Conservation (phyloP, 1,284 basidiomycete species). For the Volvariella volvacea region DNA sequence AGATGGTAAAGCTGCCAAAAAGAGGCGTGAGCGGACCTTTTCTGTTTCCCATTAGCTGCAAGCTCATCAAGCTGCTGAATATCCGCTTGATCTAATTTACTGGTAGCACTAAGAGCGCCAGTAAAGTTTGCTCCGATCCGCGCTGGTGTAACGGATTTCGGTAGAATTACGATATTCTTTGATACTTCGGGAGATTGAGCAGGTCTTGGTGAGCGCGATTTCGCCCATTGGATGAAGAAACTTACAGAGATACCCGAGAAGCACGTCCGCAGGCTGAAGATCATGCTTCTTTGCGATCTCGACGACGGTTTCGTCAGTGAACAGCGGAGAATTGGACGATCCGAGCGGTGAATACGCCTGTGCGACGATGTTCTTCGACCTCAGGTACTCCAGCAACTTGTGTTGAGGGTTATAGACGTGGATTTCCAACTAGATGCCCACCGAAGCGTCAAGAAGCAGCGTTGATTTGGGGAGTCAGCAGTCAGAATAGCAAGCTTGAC, state of each 20-base stretch:
- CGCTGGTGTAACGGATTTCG: constrained; percentile 71
- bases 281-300: constrained; percentile 59
- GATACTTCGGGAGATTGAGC: constrained; percentile 34
- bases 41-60: constrained; percentile 67
- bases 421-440: constrained; percentile 50
- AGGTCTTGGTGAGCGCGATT: background rate
- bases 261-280: constrained; percentile 53
- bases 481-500: too few relatives aligned
- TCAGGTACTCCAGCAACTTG: constrained; percentile 61
- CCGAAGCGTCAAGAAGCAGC: background rate
- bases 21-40: constrained; percentile 30
- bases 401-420: constrained; percentile 77
- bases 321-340: constrained; percentile 63
- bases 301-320: constrained; percentile 60
- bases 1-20: constrained; percentile 7
- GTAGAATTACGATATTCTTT: constrained; percentile 61
- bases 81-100: constrained; percentile 53
- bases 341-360: constrained; percentile 86
- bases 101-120: constrained; percentile 40
- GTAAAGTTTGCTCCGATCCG: constrained; percentile 70
- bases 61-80: constrained; percentile 58
- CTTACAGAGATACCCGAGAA: constrained; percentile 63
- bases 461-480: too few relatives aligned
- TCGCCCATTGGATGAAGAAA: constrained; percentile 6
- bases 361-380: constrained; percentile 62